Base-by-base conservation (phyloP, 768 basidiomycete genomes). In the Trametes elegans region DNA sequence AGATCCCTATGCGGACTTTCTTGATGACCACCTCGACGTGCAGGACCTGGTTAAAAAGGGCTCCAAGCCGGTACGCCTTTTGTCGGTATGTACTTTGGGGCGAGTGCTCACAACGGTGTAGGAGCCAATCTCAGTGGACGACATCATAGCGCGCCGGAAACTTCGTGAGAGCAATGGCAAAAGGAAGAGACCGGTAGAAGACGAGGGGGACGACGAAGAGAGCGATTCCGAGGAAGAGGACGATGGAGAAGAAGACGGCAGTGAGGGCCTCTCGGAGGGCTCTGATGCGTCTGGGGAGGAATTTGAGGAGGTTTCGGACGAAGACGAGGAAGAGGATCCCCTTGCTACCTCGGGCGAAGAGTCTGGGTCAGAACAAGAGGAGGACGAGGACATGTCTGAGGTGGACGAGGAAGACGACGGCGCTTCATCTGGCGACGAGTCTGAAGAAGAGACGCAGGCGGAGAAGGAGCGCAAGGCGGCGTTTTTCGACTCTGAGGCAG, bases 81-180 rank as follows among this genome's bases (percentile, higher is more conserved):
- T 60, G 16, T 7, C 8, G 57, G 35, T 54, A 42, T 45, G 53
- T 45, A 49, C 19, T 14, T 19, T 6, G 14, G n/a, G 34, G 32
- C 23, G 28, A 26, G 21, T 41, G 50, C 54, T 62, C 40, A 61
- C 48, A 24, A n/a, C 21, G 35, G 32, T 18, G 59, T 35, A 91
- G 87, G 74, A 81, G 67, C 85, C 86, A n/a, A 82, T 96, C 49
- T 91, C 87, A 40, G 86, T 98, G 9, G 89, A 96, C 68, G 92
- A 96, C 64, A 95, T 98, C 57, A 95, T 98, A 69, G 85, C 85
- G 46, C 80, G 87, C 53, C 79, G 84, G 64, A 80, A 76, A 65
- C 63, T 84, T 8, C 47, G 51, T 18, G 42, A 53, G 60, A 69
- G 59, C 63, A 59, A 29, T 61, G 69, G 73, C 8, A 90, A 93